These are phyloP conservation scores for Candida jianshihensis DNA, from an alignment of 805 yeast species.

Conservation along the genomic window DNA sequence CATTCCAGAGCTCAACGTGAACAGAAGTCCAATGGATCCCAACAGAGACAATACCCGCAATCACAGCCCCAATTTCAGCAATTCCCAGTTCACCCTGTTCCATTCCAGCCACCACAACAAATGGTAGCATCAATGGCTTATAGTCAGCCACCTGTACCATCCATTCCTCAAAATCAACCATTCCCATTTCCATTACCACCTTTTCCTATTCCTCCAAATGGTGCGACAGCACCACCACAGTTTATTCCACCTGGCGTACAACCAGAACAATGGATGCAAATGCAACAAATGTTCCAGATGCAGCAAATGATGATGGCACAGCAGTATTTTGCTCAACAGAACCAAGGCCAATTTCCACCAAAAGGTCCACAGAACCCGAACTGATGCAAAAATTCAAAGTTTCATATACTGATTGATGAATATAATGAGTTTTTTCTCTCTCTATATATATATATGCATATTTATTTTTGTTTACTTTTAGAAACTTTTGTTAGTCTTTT, in stretches of 20 bases:
- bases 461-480: background rate
- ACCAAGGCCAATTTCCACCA: constrained; percentile 2
- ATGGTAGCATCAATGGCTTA: too few relatives aligned
- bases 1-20: constrained; percentile 23
- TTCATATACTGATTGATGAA: background rate
- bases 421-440: background rate
- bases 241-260: constrained; percentile 20
- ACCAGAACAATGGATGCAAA: constrained; percentile 25
- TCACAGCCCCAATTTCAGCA: constrained; percentile 14
- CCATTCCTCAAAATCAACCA: constrained; percentile 15
- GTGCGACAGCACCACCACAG: constrained; percentile 9
- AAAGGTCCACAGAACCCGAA: background rate
- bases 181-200: constrained; percentile 9
- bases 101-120: constrained; percentile 13
- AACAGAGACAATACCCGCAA: constrained; percentile 5
- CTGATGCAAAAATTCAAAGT: too few relatives aligned
- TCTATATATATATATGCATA: background rate
- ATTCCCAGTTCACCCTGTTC: constrained; percentile 11
- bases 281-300: constrained; percentile 25
- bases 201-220: constrained; percentile 11
- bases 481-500: too few relatives aligned
- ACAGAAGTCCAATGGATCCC: too few relatives aligned
- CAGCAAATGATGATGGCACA: constrained; percentile 22
- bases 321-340: constrained; percentile 12
- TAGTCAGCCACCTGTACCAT: constrained; percentile 9